These are phyloP conservation scores for Bryopsis sp. DNA, from an alignment of 139 green algal species.

Conservation along the genomic window DNA sequence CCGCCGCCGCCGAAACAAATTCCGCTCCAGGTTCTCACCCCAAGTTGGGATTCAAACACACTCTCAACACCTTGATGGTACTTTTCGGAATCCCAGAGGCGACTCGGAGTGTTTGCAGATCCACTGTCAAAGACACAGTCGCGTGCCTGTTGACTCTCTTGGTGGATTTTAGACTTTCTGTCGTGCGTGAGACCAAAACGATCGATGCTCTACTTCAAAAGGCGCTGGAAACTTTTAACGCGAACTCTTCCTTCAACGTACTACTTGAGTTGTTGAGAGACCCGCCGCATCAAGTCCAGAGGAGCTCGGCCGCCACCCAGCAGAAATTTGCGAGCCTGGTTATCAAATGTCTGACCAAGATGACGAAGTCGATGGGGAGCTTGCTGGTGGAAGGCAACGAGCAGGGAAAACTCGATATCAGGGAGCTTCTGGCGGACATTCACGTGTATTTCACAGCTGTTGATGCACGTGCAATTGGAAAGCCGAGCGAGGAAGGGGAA, in stretches of 20 bases:
- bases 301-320: neutral
- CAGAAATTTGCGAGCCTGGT: conserved; percentile 53
- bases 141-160: conserved; percentile 50
- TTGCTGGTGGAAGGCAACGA: too few species aligned
- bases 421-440: too few species aligned
- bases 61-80: conserved; percentile 87
- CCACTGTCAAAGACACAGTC: conserved; percentile 34
- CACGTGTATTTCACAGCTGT: too few species aligned
- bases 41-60: conserved; percentile 73
- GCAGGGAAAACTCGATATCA: too few species aligned
- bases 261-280: conserved; percentile 4
- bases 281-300: neutral
- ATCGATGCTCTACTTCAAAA: conserved; percentile 42
- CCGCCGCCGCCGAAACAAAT: too few species aligned
- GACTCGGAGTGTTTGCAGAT: conserved; percentile 22
- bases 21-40: conserved; percentile 8
- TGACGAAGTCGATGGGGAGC: conserved; percentile 64
- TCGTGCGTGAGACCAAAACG: conserved; percentile 37
- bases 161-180: conserved; percentile 48
- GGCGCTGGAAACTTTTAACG: conserved; percentile 24
- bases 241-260: neutral
- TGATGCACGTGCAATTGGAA: too few species aligned
- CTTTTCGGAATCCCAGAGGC: conserved; percentile 10
- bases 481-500: too few species aligned
- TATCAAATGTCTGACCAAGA: conserved; percentile 98